Evolutionary conservation across 129 eudicot genomes (phyloP).

Genomic region (Cynara cardunculus): DNA sequence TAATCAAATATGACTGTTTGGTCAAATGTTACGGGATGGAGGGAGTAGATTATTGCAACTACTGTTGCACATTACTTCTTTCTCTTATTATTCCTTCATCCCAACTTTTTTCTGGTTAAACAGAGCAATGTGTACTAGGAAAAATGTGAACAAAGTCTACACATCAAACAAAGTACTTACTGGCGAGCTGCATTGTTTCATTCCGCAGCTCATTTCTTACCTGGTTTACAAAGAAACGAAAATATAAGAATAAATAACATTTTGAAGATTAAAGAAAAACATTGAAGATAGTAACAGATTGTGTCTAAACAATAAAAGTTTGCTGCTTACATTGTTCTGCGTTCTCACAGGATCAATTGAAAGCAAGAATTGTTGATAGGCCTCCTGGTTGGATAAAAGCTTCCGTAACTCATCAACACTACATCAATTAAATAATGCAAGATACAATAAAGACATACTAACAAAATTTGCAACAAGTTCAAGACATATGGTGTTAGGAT

Average conservation of each 20-base stretch:
- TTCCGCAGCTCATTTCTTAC: constrained; percentile 73
- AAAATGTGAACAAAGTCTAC: background rate
- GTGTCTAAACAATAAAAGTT: background rate
- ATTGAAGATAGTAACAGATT: background rate
- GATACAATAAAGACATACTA: background rate
- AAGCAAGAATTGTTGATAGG: constrained; percentile 55
- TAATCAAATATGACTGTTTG: background rate
- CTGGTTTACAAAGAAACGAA: constrained; percentile 29
- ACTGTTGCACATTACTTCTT: background rate
- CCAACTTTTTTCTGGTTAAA: background rate
- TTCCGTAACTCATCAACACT: constrained; percentile 76
- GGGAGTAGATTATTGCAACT: background rate
- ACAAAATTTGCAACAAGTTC: background rate
- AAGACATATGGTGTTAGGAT: background rate
- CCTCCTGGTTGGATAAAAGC: constrained; percentile 60
- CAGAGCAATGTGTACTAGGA: background rate
- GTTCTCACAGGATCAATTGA: constrained; percentile 70
- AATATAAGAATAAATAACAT: background rate
- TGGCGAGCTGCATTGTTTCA: constrained; percentile 78
- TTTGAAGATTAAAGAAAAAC: background rate
- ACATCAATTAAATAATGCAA: constrained; percentile 15
- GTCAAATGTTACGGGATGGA: background rate
- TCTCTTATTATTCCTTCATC: background rate
- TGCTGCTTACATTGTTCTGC: constrained; percentile 60
- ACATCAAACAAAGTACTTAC: constrained; percentile 37